Evolutionary conservation across 345 rosid genomes (phyloP), one percentile per base, ranked within the genome.

Genomic region (Abelmoschus esculentus): DNA sequence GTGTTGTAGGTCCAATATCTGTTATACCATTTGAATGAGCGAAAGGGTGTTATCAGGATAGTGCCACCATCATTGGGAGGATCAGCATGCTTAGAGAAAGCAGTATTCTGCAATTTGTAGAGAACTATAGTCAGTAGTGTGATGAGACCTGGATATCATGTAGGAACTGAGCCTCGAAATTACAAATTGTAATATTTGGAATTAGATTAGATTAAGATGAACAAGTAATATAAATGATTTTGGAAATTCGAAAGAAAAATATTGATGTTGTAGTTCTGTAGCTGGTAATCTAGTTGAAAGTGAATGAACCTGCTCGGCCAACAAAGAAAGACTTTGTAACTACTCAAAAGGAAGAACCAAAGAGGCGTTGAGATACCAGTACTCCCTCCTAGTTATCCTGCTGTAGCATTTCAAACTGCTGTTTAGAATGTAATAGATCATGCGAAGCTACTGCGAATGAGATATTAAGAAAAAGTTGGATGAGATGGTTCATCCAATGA

Each of bases 131-230:
- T 28, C 31, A 2, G n/a, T n/a, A 83, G 86, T 42, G 91, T 95
- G 67, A 85, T 91, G 91, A 90, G 99, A 83, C 99, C 97, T 70
- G 97, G 96, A 26, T 95, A 91, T 75, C 91, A 85, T 71, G 76
- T 95, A 72, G 96, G 83, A 57, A 68, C 87, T 72, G 98, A 95
- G 82, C 89, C 82, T 72, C 82, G 88, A 7, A 83, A 0, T 22
- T 22, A 70, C 88, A 86, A 67, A 90, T 91, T 13, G 83, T 95
- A 46, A 84, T 95, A 42, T 75, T 95, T 57, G 96, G 84, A 22
- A 31, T 31, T 13, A 7, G 26, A 66, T 10, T 0, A 3, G 6
- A 38, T 38, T 38, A 38, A 38, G 55, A 18, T 63, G 6, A 29
- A 6, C 15, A 31, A 19, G 19, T 65, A 7, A 44, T 66, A 15